These are phyloP conservation scores for Xylariaceae sp. DNA, from an alignment of 2,329 filamentous ascomycete species.

Conservation along the genomic window DNA sequence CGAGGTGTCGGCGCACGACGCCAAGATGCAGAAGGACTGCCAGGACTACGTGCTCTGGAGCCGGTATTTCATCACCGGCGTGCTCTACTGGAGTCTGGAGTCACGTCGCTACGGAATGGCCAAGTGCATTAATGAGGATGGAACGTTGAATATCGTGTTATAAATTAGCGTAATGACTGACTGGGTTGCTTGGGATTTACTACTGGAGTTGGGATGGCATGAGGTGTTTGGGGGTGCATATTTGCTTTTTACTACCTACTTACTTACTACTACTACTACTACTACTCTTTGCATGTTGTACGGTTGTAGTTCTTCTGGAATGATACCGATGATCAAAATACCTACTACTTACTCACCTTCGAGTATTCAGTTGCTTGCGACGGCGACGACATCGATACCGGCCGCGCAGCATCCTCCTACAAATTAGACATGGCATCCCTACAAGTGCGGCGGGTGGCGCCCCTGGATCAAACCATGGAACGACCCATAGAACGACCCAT, in stretches of 20 bases:
- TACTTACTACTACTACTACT: too few species aligned
- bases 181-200: neutral
- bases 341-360: too few species aligned
- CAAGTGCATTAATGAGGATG: constrained; percentile 25
- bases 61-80: constrained; percentile 28
- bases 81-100: constrained; percentile 28
- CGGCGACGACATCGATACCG: too few species aligned
- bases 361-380: too few species aligned
- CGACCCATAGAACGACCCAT: neutral
- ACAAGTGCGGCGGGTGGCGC: neutral
- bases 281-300: neutral
- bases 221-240: neutral
- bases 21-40: constrained; percentile 20
- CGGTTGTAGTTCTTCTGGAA: neutral
- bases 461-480: neutral
- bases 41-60: constrained; percentile 26
- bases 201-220: neutral
- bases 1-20: constrained; percentile 16
- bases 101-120: constrained; percentile 29
- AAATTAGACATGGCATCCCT: neutral
- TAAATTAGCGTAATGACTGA: constrained; percentile 8
- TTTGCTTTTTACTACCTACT: too few species aligned
- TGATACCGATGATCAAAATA: too few species aligned
- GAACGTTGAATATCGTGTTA: constrained; percentile 24
- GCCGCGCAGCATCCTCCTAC: neutral